phyloP scores from a whole-genome alignment of 169 alveolate species.

The Toxoplasma gondii region DNA sequence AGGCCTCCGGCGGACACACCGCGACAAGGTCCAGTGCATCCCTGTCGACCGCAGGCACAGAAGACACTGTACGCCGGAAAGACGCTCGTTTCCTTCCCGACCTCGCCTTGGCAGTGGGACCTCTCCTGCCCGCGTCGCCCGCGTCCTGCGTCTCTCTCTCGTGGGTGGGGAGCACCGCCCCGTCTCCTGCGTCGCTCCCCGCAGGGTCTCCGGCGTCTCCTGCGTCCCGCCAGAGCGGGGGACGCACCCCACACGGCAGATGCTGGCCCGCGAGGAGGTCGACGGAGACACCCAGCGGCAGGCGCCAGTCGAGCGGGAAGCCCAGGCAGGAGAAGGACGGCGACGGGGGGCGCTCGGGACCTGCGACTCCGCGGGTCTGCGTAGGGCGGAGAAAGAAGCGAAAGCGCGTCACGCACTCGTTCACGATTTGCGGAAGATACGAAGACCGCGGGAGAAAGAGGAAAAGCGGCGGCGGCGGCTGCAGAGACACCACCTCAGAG shows the following conservation, averaged over 20 bases:
- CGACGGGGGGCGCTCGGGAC: conserved; percentile 47
- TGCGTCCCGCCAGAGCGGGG: neutral
- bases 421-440: conserved; percentile 51
- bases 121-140: no score
- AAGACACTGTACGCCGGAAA: no score
- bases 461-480: conserved; percentile 63
- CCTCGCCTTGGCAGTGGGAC: neutral
- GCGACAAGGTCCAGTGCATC: neutral
- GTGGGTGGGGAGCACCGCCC: no score
- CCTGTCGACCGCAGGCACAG: neutral
- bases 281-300: conserved; percentile 64
- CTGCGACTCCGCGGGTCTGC: neutral
- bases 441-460: conserved; percentile 58
- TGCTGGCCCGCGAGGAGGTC: conserved; percentile 34
- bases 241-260: neutral
- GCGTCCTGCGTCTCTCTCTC: no score
- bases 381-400: conserved; percentile 57
- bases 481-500: conserved; percentile 57
- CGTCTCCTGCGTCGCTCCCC: neutral
- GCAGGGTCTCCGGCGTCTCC: neutral
- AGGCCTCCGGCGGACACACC: neutral
- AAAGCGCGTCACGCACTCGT: conserved; percentile 57
- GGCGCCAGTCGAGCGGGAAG: conserved; percentile 61
- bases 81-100: neutral
- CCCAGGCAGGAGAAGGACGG: conserved; percentile 65